Evolutionary conservation across 768 basidiomycete genomes (phyloP), one percentile per base, ranked within the genome.

Genomic region (Hericium rajendrae): DNA sequence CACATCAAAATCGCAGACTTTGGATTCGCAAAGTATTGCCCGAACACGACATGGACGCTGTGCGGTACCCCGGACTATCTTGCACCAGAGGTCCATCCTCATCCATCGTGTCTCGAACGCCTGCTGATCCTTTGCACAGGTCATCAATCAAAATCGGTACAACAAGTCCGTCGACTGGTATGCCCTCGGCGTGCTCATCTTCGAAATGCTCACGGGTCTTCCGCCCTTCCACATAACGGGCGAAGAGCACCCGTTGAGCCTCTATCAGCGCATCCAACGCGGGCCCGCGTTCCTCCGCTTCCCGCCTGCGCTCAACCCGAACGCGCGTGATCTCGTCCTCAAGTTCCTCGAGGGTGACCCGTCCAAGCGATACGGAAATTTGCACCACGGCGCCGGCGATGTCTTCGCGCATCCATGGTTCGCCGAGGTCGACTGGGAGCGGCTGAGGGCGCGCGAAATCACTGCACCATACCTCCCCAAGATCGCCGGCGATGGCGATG

Each of bases 111-210:
- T 48, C 37, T 12, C 32, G 24, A 24, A 40, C 38, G 28, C 51
- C 40, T 39, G 15, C 51, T 59, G 41, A 55, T 51, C 28, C 43
- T 18, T 37, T 43, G 11, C 3, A 16, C 48, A 90, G 88, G 83
- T 91, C 70, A 86, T 85, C 68, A 83, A 78, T 16, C 85, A 89
- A 68, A 81, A 83, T 57, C 79, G 94, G 6, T 98, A 99, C 69
- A 95, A 94, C 68, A 95, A 97, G 70, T 88, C 86, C 57, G 95
- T 97, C 2, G 97, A 99, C 68, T 99, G 94, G 94, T 99, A 97
- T 73, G 95, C 97, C 1, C 81, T 97, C 53, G 97, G 97, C 53
- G 91, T 99, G 55, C 84, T 99, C 59, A 88, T 94, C 56, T 99
- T 89, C 69, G 97, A 99, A 72, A 97, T 98, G 94, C 80, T 99